Percentiles rank a stretch among this genome's conserved stretches.
phyloP scores from a whole-genome alignment of 805 yeast species.

The Hanseniaspora guilliermondii region DNA sequence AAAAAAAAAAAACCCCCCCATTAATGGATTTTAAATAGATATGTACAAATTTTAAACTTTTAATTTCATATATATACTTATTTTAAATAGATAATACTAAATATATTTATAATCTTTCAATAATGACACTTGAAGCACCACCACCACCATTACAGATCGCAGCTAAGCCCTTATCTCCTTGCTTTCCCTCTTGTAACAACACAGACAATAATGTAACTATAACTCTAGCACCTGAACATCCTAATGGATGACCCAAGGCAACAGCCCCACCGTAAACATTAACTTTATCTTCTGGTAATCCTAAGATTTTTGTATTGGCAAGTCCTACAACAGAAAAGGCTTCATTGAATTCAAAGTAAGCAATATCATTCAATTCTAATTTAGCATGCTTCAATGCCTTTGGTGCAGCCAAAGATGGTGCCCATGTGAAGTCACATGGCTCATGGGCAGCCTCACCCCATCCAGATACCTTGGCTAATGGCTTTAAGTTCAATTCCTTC shows the following conservation, averaged over 20 bases:
- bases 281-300: conserved; percentile 51
- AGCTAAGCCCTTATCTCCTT: conserved; percentile 80
- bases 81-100: too few species aligned
- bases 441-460: conserved; percentile 98
- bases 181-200: conserved; percentile 55
- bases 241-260: conserved; percentile 89
- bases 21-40: too few species aligned
- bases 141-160: conserved; percentile 99
- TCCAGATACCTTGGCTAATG: conserved; percentile 77
- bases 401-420: conserved; percentile 91
- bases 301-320: conserved; percentile 66
- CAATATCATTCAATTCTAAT: conserved; percentile 52
- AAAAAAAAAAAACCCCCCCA: too few species aligned
- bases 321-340: conserved; percentile 95
- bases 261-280: conserved; percentile 94
- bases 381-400: conserved; percentile 87
- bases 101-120: conserved; percentile 48
- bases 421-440: conserved; percentile 90
- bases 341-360: conserved; percentile 91
- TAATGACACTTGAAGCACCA: conserved; percentile 88
- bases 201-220: conserved; percentile 76
- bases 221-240: conserved; percentile 92
- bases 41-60: too few species aligned
- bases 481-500: conserved; percentile 73
- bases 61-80: too few species aligned